Percentiles rank a stretch among this genome's conserved stretches.
Evolutionary conservation across 805 yeast genomes (phyloP).

Genomic region (Saturnispora halmiae): DNA sequence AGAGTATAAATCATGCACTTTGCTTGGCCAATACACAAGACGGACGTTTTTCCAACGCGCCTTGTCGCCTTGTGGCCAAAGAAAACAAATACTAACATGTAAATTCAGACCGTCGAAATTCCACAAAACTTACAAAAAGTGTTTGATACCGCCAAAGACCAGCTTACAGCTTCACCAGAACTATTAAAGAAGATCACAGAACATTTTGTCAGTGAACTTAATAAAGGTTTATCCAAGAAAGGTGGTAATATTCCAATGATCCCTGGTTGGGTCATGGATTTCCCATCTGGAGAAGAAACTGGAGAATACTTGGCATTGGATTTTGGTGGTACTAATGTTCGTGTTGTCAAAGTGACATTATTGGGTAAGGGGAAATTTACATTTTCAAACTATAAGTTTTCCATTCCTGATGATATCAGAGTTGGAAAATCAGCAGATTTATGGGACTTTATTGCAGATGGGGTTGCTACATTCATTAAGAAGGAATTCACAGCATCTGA

Average conservation of each 20-base stretch:
- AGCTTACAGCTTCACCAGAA: constrained; percentile 53
- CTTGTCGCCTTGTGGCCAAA: too few relatives aligned
- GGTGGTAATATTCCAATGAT: constrained; percentile 95
- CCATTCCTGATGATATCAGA: constrained; percentile 70
- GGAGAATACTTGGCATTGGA: constrained; percentile 92
- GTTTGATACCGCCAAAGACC: constrained; percentile 45
- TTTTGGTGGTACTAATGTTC: constrained; percentile 93
- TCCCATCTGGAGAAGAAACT: constrained; percentile 83
- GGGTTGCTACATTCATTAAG: constrained; percentile 57
- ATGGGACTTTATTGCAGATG: constrained; percentile 80
- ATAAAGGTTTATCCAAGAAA: constrained; percentile 63
- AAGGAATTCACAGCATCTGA: constrained; percentile 51
- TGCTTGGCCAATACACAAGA: too few relatives aligned
- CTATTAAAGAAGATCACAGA: constrained; percentile 57
- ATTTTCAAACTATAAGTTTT: constrained; percentile 77
- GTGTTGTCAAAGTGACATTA: constrained; percentile 81
- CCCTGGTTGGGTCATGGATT: constrained; percentile 93
- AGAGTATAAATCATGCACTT: too few relatives aligned
- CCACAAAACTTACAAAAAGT: constrained; percentile 12
- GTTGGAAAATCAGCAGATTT: constrained; percentile 68
- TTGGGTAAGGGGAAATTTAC: constrained; percentile 80
- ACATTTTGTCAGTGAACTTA: constrained; percentile 71
- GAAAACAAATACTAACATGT: not conserved
- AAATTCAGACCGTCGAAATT: constrained; percentile 4
- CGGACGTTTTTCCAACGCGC: too few relatives aligned